Evolutionary conservation across 2,329 filamentous ascomycete genomes (phyloP), one percentile per base, ranked within the genome.

Genomic region (Botrytis cinerea): DNA sequence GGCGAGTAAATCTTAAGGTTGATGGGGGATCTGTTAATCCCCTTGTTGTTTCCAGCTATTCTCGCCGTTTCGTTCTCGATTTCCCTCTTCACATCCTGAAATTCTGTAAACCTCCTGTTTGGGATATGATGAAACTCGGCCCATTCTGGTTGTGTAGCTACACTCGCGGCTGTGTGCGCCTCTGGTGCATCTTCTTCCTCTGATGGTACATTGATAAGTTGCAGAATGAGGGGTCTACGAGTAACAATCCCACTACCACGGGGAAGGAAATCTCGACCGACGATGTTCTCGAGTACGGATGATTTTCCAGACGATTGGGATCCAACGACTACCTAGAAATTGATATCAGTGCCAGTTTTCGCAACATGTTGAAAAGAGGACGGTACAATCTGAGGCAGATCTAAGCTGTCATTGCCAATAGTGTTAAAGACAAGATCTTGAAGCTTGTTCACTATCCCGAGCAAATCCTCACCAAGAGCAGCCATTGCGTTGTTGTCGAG

Each of bases 341-440:
- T 40, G 18, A 57, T 60, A 75, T 78, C 75, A 78, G 77, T 71
- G 71, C 67, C 73, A 73, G 28, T 40, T 57, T 59, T 59, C n/a
- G 51, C 68, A 32, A 51, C 62, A 70, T 18, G 73, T 80, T 73
- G 79, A 60, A 70, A 63, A 72, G 74, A 86, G 60, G 67, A 54
- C 61, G 90, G 81, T 91, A 98, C 96, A 88, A 99, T 99, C 85
- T 99, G 96, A 74, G 96, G 96, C 73, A 99, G 87, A 84, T 99
- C 96, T 75, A 99, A 89, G 71, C 95, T 98, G 84, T 99, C 96
- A 86, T 95, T 98, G 84, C 96, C 96, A 83, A 99, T 99, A 78
- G 96, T 99, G 86, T 99, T 99, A 87, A 99, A 99, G 81, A 99
- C 96, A 81, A 99, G 86, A 84, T 98, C 96, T 84, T 99, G 96